Base-by-base conservation (phyloP, 805 yeast species). In the Sungouiozyma intestinalis region DNA sequence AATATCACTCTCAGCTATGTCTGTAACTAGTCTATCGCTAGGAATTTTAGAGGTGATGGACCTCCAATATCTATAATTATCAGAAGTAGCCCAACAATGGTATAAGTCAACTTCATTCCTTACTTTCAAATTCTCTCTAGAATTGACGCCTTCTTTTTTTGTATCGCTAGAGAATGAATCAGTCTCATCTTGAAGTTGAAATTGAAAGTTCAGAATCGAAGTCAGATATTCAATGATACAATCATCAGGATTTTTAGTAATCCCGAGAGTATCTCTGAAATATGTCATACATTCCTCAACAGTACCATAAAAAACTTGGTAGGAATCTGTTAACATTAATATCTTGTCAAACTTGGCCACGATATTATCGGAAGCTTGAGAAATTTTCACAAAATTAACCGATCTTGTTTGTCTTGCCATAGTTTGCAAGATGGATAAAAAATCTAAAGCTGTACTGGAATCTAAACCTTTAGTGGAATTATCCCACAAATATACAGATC, bases 181-280 rank as follows among this genome's bases (percentile, higher is more conserved):
- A 15, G 45, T 41, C 16, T 39, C 37, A 37, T 18, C 24, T 8
- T 37, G 18, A 8, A 29, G 17, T 20, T 19, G 17, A 31, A 48
- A 46, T 40, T 52, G 54, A 16, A 47, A 49, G 52, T 75, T 77
- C 19, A 81, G 73, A 41, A 77, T 65, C 2, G 80, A 68, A 15
- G 82, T 77, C 47, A 78, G 64, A 55, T 64, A 78, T 55, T 78
- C 84, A n/a, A 79, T 73, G 36, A 80, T 75, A 29, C 81, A 73
- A 55, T 75, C 77, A 62, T 81, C 71, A 41, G 69, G 67, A 37
- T 73, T 69, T 50, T 76, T 74, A 18, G 63, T 62, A 55, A 62
- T 76, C 81, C 44, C 82, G 74, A 77, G 67, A 17, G 45, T 44
- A 16, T 63, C 59, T 37, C 60, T 51, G 53, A 77, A 77, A 51